Base-by-base conservation (phyloP, 371 early-diverging fungal species). In the Ecytonucleospora hepatopenaei region DNA sequence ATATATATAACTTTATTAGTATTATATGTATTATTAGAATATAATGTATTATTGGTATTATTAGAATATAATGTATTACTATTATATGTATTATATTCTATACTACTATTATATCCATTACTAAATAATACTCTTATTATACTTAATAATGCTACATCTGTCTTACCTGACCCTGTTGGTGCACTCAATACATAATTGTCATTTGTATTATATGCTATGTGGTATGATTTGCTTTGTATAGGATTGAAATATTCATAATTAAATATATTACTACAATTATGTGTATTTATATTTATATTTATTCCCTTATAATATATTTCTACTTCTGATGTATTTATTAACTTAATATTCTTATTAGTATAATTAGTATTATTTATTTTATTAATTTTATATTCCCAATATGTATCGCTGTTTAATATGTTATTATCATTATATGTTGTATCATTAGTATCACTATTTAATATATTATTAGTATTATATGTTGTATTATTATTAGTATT, bases 161-260 rank as follows among this genome's bases (percentile, higher is more conserved):
- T 84, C 34, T 97, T 97, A 31, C 96, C 97, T 27, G 95, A 90
- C 71, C 97, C 95, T 4, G 97, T 95, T 1, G 97, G 96, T 1
- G 99, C 95, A 69, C 90, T 94, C 2, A 98, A 82, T 0, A 98
- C 80, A 1, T 87, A 84, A 77, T 95, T 94, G 56, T 86, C 83
- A 3, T 84, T 71, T 2, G 88, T 85, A 48, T 85, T 82, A 75
- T 94, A 95, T 12, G 93, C 83, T 0, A 92, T 87, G 66, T 92
- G 88, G 83, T 94, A 95, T 47, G 94, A 87, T 73, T 90, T 89
- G 0, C 95, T 92, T 80, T 98, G 97, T 2, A 98, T 88, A 0
- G 90, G 90, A 73, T 98, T 96, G 77, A 98, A 98, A 69, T 87
- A 86, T 5, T 84, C 77, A 74, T 74, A 78, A 26, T 35, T 54